phyloP scores from a whole-genome alignment of 108 stramenopile genomes.

The Mayamaea pseudoterrestris region DNA sequence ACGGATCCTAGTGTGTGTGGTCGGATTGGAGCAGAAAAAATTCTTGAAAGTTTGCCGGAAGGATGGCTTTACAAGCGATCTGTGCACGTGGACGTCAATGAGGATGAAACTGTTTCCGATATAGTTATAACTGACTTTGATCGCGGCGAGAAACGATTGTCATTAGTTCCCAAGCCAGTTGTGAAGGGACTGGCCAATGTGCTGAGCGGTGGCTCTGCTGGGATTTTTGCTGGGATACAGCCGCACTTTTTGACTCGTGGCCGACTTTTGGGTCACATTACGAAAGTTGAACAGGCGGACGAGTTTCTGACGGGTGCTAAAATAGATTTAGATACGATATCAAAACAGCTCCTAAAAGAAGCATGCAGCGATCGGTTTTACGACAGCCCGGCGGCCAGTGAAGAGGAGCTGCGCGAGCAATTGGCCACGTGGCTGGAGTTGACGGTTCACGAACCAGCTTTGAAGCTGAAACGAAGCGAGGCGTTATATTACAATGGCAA shows the following conservation, averaged over 20 bases:
- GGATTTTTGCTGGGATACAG: slow-evolving; percentile 29
- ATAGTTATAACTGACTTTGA: slow-evolving; percentile 3
- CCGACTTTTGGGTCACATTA: slow-evolving; percentile 25
- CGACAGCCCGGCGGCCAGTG: slow-evolving; percentile 31
- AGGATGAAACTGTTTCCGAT: not conserved
- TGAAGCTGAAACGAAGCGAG: slow-evolving; percentile 5
- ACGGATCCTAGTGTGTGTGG: too few relatives aligned
- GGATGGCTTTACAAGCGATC: not conserved
- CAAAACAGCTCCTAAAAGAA: slow-evolving; percentile 30
- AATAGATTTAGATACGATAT: slow-evolving; percentile 29
- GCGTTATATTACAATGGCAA: slow-evolving; percentile 54
- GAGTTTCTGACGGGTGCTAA: slow-evolving; percentile 47
- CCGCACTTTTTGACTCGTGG: slow-evolving; percentile 57
- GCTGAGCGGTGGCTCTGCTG: slow-evolving; percentile 20
- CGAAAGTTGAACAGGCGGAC: slow-evolving; percentile 55
- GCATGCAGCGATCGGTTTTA: slow-evolving; percentile 65
- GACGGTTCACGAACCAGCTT: slow-evolving; percentile 26
- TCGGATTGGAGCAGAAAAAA: not conserved
- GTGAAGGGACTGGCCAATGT: slow-evolving; percentile 39
- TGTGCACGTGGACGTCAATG: not conserved
- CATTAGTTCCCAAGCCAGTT: slow-evolving; percentile 34
- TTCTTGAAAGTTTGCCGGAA: not conserved
- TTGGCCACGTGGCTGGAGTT: slow-evolving; percentile 46
- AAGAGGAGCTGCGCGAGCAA: slow-evolving; percentile 43
- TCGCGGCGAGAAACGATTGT: slow-evolving; percentile 17